Percentiles rank a stretch among this genome's conserved stretches.
Evolutionary conservation across 192 early-diverging fungal species (phyloP).

Genomic region (Rhizophagus clarus): DNA sequence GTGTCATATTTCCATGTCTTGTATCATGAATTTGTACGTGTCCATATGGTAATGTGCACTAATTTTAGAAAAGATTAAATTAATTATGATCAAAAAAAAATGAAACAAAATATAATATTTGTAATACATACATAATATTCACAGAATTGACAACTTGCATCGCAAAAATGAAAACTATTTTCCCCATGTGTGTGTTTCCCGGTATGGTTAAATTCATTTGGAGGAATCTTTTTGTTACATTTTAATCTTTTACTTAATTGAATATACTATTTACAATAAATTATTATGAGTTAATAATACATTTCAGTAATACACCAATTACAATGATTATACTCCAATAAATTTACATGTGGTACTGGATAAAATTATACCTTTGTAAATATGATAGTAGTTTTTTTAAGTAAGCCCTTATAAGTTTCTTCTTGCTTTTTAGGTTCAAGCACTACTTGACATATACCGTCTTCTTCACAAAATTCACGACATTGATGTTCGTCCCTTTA

Average conservation of each 20-base stretch:
- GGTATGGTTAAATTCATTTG: neutral
- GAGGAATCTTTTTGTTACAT: constrained; percentile 25
- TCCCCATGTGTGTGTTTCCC: constrained; percentile 20
- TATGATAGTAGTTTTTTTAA: neutral
- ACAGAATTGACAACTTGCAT: constrained; percentile 18
- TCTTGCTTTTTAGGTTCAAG: constrained; percentile 24
- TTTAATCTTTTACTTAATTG: neutral
- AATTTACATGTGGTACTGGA: no score
- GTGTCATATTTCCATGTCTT: constrained; percentile 24
- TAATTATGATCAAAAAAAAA: neutral
- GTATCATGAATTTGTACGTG: constrained; percentile 11
- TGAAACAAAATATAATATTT: neutral
- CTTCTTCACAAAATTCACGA: constrained; percentile 18
- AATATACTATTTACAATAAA: constrained; percentile 9
- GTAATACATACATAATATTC: constrained; percentile 18
- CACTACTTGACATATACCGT: constrained; percentile 25
- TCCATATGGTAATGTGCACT: constrained; percentile 18
- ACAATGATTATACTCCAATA: neutral
- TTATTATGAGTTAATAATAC: no score
- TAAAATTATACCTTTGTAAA: constrained; percentile 5
- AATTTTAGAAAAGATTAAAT: no score
- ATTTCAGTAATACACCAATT: neutral
- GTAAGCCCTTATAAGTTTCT: neutral
- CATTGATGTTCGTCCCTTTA: constrained; percentile 34
- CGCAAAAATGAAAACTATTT: constrained; percentile 24